These are phyloP conservation scores for Talaromyces sp. DNA, from an alignment of 2,329 filamentous ascomycete genomes.

Conservation along the genomic window DNA sequence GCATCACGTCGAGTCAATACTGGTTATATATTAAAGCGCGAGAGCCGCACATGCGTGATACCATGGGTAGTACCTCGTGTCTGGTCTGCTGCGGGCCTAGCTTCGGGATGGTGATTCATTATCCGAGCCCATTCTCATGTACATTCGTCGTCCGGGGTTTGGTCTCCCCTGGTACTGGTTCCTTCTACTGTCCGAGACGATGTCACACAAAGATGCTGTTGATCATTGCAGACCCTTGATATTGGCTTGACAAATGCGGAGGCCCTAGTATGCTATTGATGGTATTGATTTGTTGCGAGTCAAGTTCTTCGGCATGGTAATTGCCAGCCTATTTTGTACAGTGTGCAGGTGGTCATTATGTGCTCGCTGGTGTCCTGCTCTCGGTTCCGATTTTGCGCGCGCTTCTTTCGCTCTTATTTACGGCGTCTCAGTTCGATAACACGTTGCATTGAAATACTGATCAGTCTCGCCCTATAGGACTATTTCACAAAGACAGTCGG, in stretches of 20 bases:
- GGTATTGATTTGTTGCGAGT: not conserved
- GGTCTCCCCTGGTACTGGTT: not conserved
- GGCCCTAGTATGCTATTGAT: not conserved
- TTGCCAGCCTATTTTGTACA: not conserved
- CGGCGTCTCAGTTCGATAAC: conserved; percentile 18
- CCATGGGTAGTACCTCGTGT: not conserved
- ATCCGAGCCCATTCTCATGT: not conserved
- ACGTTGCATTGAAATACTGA: conserved; percentile 38
- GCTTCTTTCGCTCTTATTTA: conserved; percentile 20
- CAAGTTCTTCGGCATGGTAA: not conserved
- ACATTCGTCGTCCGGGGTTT: not conserved
- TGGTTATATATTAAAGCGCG: not conserved
- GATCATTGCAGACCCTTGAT: not conserved
- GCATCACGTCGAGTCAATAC: not conserved
- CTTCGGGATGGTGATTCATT: conserved; percentile 8
- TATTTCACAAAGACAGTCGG: conserved; percentile 88
- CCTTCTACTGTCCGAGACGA: not conserved
- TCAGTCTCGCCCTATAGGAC: conserved; percentile 65
- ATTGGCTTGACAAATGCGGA: not conserved
- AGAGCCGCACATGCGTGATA: not conserved
- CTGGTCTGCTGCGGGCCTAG: not conserved
- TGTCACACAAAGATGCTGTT: not conserved
- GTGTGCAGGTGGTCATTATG: conserved; percentile 46
- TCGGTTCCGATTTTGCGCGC: conserved; percentile 19
- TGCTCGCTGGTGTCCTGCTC: conserved; percentile 52